A percentile compares a stretch with the other conserved stretches of the same genome.
These are phyloP conservation scores for Phytopythium oedochilum DNA, from an alignment of 352 stramenopile species.

Conservation along the genomic window DNA sequence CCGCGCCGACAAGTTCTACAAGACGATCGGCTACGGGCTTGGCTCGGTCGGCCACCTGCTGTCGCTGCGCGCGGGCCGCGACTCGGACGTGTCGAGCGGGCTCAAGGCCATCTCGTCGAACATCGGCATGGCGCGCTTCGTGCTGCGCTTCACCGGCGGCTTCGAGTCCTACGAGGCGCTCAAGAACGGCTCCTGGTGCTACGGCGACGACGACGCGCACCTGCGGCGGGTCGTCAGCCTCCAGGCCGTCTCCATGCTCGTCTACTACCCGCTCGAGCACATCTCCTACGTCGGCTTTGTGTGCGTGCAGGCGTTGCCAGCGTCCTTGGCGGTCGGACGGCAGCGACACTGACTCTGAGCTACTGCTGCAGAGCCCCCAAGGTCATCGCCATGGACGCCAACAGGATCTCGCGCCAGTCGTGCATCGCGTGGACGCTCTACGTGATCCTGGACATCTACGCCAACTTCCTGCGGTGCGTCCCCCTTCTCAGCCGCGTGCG, in stretches of 20 bases:
- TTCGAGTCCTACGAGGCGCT: constrained; percentile 69
- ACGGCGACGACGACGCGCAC: constrained; percentile 60
- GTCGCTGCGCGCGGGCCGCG: constrained; percentile 33
- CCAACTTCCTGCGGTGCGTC: constrained; percentile 60
- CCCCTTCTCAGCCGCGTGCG: not conserved
- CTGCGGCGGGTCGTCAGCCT: constrained; percentile 52
- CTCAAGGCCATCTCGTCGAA: constrained; percentile 63
- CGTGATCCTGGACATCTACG: constrained; percentile 75
- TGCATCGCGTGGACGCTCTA: constrained; percentile 72
- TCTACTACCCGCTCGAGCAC: constrained; percentile 86
- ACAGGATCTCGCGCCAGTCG: constrained; percentile 60
- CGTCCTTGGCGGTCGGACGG: no score
- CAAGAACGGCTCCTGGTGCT: constrained; percentile 79
- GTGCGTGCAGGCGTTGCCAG: constrained; percentile 27
- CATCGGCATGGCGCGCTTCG: constrained; percentile 77
- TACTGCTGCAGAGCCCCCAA: constrained; percentile 66
- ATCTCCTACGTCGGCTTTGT: constrained; percentile 81
- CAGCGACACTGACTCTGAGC: no score
- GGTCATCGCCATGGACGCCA: constrained; percentile 68
- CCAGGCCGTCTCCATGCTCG: constrained; percentile 76
- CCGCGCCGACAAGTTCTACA: constrained; percentile 79
- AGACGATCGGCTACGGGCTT: constrained; percentile 73
- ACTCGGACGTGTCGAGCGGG: constrained; percentile 47
- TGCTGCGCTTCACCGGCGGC: constrained; percentile 70
- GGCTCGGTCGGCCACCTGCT: constrained; percentile 52